Conservation (phyloP, 2,329 filamentous ascomycete species). For the Fusarium transvaalense region DNA sequence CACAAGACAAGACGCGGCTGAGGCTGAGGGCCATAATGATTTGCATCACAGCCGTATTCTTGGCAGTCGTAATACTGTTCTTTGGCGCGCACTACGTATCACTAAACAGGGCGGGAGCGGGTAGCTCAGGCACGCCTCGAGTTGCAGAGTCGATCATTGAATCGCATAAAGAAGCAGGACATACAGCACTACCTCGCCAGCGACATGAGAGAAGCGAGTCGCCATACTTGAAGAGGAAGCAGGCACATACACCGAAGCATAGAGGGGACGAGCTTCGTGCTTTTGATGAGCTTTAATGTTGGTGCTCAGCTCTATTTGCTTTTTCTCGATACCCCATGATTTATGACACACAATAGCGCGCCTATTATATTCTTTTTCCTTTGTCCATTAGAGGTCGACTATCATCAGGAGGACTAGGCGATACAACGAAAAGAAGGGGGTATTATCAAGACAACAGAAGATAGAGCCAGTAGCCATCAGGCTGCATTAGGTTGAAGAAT, state of each 20-base stretch:
- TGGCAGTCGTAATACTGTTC: slow-evolving; percentile 62
- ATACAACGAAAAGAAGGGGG: background rate
- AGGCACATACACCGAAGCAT: slow-evolving; percentile 22
- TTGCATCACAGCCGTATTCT: slow-evolving; percentile 62
- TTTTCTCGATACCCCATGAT: slow-evolving; percentile 23
- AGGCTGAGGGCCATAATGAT: slow-evolving; percentile 74
- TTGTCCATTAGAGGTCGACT: background rate
- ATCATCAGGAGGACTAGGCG: background rate
- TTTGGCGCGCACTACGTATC: slow-evolving; percentile 48
- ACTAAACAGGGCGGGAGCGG: slow-evolving; percentile 19
- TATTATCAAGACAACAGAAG: background rate
- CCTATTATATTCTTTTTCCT: background rate
- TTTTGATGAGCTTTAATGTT: slow-evolving; percentile 61
- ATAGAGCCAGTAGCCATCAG: background rate
- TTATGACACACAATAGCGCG: slow-evolving; percentile 40
- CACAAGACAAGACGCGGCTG: slow-evolving; percentile 75
- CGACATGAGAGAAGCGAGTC: slow-evolving; percentile 41
- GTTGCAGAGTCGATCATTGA: slow-evolving; percentile 45
- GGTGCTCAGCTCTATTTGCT: slow-evolving; percentile 9
- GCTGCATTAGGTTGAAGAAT: background rate
- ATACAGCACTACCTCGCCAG: slow-evolving; percentile 36
- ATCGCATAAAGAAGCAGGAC: slow-evolving; percentile 41
- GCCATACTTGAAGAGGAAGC: slow-evolving; percentile 48
- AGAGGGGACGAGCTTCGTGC: slow-evolving; percentile 56
- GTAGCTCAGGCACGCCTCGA: slow-evolving; percentile 12